Base-by-base conservation (phyloP, 352 stramenopile species). In the Globisporangium cylindrosporum region DNA sequence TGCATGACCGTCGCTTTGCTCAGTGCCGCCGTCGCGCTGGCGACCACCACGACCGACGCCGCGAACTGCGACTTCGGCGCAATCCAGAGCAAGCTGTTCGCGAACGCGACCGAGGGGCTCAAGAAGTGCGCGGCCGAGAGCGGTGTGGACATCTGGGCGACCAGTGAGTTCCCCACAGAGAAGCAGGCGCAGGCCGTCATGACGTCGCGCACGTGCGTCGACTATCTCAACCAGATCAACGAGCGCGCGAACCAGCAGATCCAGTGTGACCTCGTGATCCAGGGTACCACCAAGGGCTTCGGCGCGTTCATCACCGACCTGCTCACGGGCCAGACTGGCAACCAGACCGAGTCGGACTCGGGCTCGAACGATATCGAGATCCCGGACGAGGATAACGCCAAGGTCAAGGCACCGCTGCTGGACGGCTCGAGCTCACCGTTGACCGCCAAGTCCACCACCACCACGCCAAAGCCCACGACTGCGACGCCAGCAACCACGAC, bases 211-310 rank as follows among this genome's bases (percentile, higher is more conserved):
- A 80, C 77, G 62, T 91, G 83, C 72, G 82, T 86, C 27, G 81
- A 88, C 49, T 90, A 82, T 66, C 46, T 89, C 67, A 91, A 91
- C 74, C 83, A 91, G 69, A 74, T 91, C 56, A 89, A 81, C 71
- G 61, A 86, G 61, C 41, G 76, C 55, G 83, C 83, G 66, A 91
- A 91, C 73, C 34, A 60, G 48, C 60, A 75, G 24, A 89, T 88
- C 61, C 73, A 84, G 53, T 91, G 83, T 63, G 74, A 84, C 25
- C 65, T 77, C 59, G 38, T 68, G 49, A 65, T 91, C 51, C 72
- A 71, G 48, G 71, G 74, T 58, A 60, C 77, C 25, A 76, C 77
- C 41, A 69, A 86, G 62, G 55, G 64, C 61, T 80, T 89, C 49
- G 73, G 68, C 20, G 51, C 61, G 27, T 70, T 91, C 54, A 66